These are phyloP conservation scores for Choanephora cucurbitarum DNA, from an alignment of 371 early-diverging fungal genomes.

Conservation along the genomic window DNA sequence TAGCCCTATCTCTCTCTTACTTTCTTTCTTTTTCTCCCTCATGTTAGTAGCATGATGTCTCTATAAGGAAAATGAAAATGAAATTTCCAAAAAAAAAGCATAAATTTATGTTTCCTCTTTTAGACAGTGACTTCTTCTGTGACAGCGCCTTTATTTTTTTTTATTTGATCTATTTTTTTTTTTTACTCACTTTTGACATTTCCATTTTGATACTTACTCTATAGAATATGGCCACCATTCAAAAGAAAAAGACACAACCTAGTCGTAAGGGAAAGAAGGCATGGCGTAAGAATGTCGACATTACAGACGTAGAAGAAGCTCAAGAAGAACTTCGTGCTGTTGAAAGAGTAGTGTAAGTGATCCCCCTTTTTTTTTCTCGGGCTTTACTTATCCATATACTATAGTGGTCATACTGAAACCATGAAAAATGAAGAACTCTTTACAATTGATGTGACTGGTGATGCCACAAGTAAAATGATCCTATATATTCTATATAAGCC, in stretches of 20 bases:
- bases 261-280: slow-evolving; percentile 90
- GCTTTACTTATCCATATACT: not conserved
- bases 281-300: slow-evolving; percentile 93
- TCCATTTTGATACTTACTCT: too few species aligned
- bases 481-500: too few species aligned
- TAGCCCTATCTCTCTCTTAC: not conserved
- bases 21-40: not conserved
- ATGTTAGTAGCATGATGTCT: too few species aligned
- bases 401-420: slow-evolving; percentile 55
- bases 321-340: slow-evolving; percentile 79
- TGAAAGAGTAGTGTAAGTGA: slow-evolving; percentile 71
- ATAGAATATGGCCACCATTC: not conserved
- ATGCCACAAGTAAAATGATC: slow-evolving; percentile 52
- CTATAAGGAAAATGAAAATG: too few species aligned
- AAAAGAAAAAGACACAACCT: slow-evolving; percentile 35
- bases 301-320: slow-evolving; percentile 72
- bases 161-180: not conserved
- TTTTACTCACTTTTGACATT: too few species aligned
- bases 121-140: too few species aligned
- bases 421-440: slow-evolving; percentile 68
- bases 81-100: too few species aligned
- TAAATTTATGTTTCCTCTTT: too few species aligned
- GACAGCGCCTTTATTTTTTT: too few species aligned
- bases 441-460: slow-evolving; percentile 74
- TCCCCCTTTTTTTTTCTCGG: slow-evolving; percentile 2